Base-by-base conservation (phyloP, 2,329 filamentous ascomycete species). In the Metarhizium robertsii region DNA sequence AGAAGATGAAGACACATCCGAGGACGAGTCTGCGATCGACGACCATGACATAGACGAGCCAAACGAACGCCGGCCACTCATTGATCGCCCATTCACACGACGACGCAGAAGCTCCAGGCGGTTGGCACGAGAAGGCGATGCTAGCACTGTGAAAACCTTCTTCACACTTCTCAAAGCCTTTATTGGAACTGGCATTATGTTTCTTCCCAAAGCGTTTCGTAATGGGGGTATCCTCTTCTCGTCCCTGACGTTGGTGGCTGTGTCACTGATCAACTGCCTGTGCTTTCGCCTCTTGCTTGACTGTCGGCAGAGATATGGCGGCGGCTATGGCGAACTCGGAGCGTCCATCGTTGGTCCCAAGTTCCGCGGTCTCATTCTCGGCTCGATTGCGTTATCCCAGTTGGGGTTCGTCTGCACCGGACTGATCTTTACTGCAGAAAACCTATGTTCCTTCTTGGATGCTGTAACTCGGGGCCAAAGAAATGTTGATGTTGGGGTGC, bases 171-270 rank as follows among this genome's bases (percentile, higher is more conserved):
- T 91, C 53, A 91, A 91, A 68, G 87, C 87, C 1, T 91, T 91
- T 63, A 80, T 91, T 54, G 87, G 87, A 50, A 91, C 87, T 0
- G 87, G 87, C 58, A 90, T 91, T 67, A 89, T 91, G 83, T 91
- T 91, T 65, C 68, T 91, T 48, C 87, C 87, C 50, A 90, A 89
- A 65, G 87, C 87, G 0, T 91, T 90, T 71, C 82, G 83, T 64
- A 91, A 91, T 60, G 87, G 87, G 40, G 87, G 87, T 29, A 84
- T 91, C 53, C 73, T 90, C 11, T 91, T 91, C 66, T 90, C 87
- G 0, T 85, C 83, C 0, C 70, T 89, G 52, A 84, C 85, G 0
- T 78, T 91, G 60, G 69, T 90, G 49, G 71, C 75, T 10, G 80
- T 90, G 2, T 84, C 87, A 2, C 66, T 79, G 20, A 71, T 90